Evolutionary conservation across 2,329 filamentous ascomycete species (phyloP), one percentile per base, ranked within the genome.

Genomic region (Trichophyton mentagrophytes): DNA sequence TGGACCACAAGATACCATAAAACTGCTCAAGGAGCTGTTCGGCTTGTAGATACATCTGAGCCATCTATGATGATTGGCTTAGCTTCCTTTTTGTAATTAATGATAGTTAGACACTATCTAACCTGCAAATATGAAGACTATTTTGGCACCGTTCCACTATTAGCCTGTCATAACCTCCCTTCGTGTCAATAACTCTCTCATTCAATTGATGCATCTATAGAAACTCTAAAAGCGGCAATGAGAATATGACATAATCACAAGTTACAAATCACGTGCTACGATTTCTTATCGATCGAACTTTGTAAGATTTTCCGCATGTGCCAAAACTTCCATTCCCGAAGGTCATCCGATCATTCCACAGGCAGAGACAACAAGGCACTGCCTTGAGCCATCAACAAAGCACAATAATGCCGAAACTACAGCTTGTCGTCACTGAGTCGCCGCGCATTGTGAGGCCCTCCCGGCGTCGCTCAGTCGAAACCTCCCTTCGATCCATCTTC

Each of bases 11-110:
- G 90, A 97, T 70, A 96, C 91, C 53, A 84, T 88, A 69, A 82
- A 77, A 67, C 80, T 89, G 73, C 70, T 99, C 69, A 92, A 86
- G 80, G 85, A 93, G 79, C 67, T 93, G 58, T 96, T 97, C 71
- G 20, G 17, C 13, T 44, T 57, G 33, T 57, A 44, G 17, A 57
- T 57, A 36, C 11, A 44, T 44, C n/a, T n/a, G 3, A 30, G 46
- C 22, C 20, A 51, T n/a, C 40, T 44, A 44, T 44, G 40, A 44
- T 44, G 7, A n/a, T 44, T 44, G 15, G 40, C n/a, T 44, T 44
- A 15, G n/a, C 40, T 44, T 44, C 11, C 33, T 13, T 38, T 30
- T 30, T 30, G 27, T 30, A 42, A 13, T 44, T 44, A n/a, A 44
- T 44, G n/a, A 44, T n/a, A 44, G 40, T n/a, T 44, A 44, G 40